Conservation (phyloP, 495 filamentous ascomycete species). For the Tuber indicum region DNA sequence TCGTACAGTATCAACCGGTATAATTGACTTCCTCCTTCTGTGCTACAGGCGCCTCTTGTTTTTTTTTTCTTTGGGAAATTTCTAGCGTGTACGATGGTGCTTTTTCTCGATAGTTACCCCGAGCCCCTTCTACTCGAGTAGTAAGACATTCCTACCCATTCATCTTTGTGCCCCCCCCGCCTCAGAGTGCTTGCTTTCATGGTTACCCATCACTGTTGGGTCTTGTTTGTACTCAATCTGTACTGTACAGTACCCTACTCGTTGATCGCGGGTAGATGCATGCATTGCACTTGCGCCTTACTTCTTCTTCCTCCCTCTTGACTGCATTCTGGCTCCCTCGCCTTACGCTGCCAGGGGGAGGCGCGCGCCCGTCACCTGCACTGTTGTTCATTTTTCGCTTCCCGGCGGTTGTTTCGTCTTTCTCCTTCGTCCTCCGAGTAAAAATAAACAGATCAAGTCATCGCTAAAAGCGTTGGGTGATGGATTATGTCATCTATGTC, state of each 20-base stretch:
- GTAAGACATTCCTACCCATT: background rate
- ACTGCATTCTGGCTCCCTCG: background rate
- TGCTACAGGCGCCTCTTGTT: background rate
- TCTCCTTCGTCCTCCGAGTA: background rate
- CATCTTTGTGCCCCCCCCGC: background rate
- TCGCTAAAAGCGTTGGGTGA: background rate
- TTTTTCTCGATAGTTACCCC: background rate
- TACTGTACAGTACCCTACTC: background rate
- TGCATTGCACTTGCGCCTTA: background rate
- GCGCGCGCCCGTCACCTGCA: background rate
- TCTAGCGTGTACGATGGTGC: background rate
- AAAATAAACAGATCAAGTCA: background rate
- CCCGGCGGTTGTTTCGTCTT: no score
- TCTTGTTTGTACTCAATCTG: no score
- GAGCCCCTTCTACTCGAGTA: no score
- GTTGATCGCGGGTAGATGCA: background rate
- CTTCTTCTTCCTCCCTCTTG: background rate
- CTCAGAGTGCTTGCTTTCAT: background rate
- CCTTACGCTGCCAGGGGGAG: no score
- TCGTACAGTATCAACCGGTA: background rate
- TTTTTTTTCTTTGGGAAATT: background rate
- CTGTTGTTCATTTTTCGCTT: background rate
- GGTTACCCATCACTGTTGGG: background rate
- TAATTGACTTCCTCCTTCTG: background rate
- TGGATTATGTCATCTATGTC: background rate